phyloP scores from a whole-genome alignment of 1,284 basidiomycete species.

The Austroboletus novae-zelandiae region DNA sequence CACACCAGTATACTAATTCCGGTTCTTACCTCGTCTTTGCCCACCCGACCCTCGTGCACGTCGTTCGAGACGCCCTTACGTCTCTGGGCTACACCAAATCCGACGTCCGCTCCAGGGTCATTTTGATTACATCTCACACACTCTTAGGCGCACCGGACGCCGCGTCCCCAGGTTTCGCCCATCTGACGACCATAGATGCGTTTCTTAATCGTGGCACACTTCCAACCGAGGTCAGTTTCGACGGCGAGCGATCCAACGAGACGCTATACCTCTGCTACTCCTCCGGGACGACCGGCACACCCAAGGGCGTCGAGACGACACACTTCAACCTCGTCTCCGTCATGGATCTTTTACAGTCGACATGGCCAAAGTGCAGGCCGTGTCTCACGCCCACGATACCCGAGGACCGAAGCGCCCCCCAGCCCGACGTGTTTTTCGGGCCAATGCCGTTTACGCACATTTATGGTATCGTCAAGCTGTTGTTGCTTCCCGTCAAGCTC shows the following conservation, averaged over 20 bases:
- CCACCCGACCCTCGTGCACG: constrained; percentile 47
- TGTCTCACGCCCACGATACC: constrained; percentile 22
- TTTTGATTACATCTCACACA: constrained; percentile 41
- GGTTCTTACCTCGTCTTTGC: constrained; percentile 53
- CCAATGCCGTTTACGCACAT: constrained; percentile 55
- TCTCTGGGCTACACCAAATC: constrained; percentile 36
- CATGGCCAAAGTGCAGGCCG: constrained; percentile 38
- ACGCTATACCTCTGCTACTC: constrained; percentile 66
- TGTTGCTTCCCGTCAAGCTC: constrained; percentile 59
- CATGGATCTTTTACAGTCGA: constrained; percentile 41
- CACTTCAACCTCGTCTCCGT: constrained; percentile 62
- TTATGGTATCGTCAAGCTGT: constrained; percentile 56
- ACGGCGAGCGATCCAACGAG: constrained; percentile 46
- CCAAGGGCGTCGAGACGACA: constrained; percentile 64
- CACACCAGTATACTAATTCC: constrained; percentile 54
- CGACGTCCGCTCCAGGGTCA: constrained; percentile 41
- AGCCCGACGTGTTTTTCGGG: constrained; percentile 50
- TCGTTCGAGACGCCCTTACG: constrained; percentile 45
- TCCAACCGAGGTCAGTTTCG: constrained; percentile 47
- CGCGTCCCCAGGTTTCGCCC: constrained; percentile 12
- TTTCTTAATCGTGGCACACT: constrained; percentile 46
- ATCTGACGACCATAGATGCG: constrained; percentile 39
- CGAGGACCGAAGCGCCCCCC: background rate
- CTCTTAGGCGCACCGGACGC: constrained; percentile 39
- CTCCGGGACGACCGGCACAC: constrained; percentile 63